Conservation (phyloP, 768 basidiomycete genomes). For the Russula brevipes region DNA sequence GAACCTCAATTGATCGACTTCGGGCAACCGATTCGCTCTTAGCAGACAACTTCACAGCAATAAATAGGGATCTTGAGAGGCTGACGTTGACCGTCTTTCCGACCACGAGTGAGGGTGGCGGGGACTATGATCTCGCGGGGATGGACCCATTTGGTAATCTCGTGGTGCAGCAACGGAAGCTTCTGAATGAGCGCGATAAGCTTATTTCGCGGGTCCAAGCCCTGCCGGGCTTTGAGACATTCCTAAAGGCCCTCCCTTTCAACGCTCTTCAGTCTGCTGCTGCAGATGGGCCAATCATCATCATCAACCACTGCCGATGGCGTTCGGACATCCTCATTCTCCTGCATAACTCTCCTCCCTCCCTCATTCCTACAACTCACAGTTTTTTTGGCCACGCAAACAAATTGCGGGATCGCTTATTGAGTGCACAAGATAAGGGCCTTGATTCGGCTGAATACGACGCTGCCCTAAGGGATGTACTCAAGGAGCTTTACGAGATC, state of each 20-base stretch:
- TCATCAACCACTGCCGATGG: neutral
- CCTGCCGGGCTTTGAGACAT: neutral
- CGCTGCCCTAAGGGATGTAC: neutral
- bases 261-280: neutral
- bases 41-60: neutral
- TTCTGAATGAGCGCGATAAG: neutral
- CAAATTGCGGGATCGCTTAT: constrained; percentile 31
- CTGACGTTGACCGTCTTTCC: neutral
- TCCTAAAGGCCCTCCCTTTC: neutral
- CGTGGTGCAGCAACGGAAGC: neutral
- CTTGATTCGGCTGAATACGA: neutral
- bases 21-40: neutral
- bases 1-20: neutral
- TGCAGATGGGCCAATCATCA: neutral
- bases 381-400: constrained; percentile 30
- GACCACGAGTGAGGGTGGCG: too few species aligned
- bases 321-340: neutral
- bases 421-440: neutral
- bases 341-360: neutral
- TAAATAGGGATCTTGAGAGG: neutral
- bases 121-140: constrained; percentile 19
- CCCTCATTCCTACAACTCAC: constrained; percentile 50
- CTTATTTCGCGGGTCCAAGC: neutral
- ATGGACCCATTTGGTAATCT: constrained; percentile 30
- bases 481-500: neutral